Evolutionary conservation across 495 filamentous ascomycete genomes (phyloP).

Genomic region (Hypoxylon fuscum): DNA sequence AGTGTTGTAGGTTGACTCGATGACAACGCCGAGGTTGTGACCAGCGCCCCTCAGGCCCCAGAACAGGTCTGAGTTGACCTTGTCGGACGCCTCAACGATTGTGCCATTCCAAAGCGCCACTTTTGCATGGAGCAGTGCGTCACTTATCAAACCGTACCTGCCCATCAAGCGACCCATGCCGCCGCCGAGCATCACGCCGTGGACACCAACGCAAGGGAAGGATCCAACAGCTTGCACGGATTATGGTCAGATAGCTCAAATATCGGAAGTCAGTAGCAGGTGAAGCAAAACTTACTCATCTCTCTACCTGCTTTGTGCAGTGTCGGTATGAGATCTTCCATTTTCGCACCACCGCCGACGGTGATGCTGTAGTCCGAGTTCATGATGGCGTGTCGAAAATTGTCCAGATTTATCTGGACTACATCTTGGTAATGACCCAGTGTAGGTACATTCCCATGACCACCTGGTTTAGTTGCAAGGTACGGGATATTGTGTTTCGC

Average conservation of each 20-base stretch:
- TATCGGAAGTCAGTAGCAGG: too few species aligned
- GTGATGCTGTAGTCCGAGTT: not conserved
- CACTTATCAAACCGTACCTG: conserved; percentile 65
- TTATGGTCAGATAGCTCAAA: too few species aligned
- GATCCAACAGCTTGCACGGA: conserved; percentile 36
- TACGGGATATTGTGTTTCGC: not conserved
- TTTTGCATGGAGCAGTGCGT: conserved; percentile 63
- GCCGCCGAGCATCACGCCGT: conserved; percentile 69
- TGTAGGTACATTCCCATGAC: conserved; percentile 8
- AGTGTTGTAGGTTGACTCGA: conserved; percentile 2
- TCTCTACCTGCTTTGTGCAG: not conserved
- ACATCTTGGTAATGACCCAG: not conserved
- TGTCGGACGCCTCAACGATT: conserved; percentile 54
- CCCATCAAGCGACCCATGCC: conserved; percentile 67
- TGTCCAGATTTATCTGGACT: conserved; percentile 1
- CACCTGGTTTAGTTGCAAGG: not conserved
- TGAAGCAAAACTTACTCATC: too few species aligned
- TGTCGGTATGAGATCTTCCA: not conserved
- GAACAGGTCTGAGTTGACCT: conserved; percentile 55
- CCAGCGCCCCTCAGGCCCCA: conserved; percentile 63
- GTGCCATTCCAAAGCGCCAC: conserved; percentile 68
- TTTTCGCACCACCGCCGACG: not conserved
- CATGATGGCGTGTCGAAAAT: not conserved
- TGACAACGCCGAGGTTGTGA: conserved; percentile 59
- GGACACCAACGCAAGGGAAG: conserved; percentile 58